Evolutionary conservation across 495 filamentous ascomycete genomes (phyloP).

Genomic region (Aspergillus wentii): DNA sequence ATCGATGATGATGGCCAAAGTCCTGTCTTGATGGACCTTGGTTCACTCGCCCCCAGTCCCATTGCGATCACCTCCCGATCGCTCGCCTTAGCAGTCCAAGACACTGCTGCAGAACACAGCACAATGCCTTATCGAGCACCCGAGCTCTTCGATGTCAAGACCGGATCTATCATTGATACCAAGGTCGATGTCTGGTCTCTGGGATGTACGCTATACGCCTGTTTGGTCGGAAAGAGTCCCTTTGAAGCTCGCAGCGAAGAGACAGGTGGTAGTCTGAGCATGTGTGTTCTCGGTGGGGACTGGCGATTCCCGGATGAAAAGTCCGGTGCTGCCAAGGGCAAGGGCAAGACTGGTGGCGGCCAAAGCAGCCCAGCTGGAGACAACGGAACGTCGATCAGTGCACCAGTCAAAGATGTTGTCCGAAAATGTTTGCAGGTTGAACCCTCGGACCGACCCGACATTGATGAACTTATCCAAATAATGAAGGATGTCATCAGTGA

Average conservation of each 20-base stretch:
- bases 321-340: conserved; percentile 51
- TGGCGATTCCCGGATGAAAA: conserved; percentile 90
- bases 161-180: conserved; percentile 84
- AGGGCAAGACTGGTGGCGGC: conserved; percentile 34
- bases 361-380: background rate
- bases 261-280: conserved; percentile 86
- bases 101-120: conserved; percentile 89
- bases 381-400: conserved; percentile 51
- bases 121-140: conserved; percentile 99
- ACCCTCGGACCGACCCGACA: conserved; percentile 82
- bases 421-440: conserved; percentile 88
- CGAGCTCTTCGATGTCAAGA: conserved; percentile 97
- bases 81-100: conserved; percentile 85
- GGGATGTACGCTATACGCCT: conserved; percentile 94
- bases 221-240: conserved; percentile 89
- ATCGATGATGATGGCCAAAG: conserved; percentile 80
- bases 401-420: conserved; percentile 77
- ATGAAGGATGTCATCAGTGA: conserved; percentile 70
- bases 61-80: conserved; percentile 91
- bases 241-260: conserved; percentile 95
- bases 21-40: conserved; percentile 98
- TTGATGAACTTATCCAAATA: conserved; percentile 79
- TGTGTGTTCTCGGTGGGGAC: conserved; percentile 86
- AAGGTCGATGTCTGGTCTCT: conserved; percentile 98
- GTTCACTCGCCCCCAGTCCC: conserved; percentile 82